Percentiles rank a stretch among this genome's conserved stretches.
These are phyloP conservation scores for Penstemon davidsonii DNA, from an alignment of 257 asterid genomes.

Conservation along the genomic window DNA sequence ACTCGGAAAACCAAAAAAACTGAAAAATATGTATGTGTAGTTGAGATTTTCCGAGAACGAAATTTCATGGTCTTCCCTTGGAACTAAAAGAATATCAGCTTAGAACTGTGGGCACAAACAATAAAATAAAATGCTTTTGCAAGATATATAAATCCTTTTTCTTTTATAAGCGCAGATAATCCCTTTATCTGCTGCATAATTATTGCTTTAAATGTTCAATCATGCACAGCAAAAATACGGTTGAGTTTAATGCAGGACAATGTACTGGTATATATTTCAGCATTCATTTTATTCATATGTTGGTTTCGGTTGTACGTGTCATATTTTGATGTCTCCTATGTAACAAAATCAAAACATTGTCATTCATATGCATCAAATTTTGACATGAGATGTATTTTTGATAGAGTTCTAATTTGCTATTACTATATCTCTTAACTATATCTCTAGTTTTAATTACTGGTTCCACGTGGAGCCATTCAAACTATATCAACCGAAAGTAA, in stretches of 20 bases:
- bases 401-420: neutral
- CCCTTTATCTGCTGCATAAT: slow-evolving; percentile 17
- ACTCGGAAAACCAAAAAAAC: too few relatives aligned
- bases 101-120: neutral
- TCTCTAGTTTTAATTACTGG: neutral
- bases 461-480: slow-evolving; percentile 28
- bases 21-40: too few relatives aligned
- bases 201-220: slow-evolving; percentile 32
- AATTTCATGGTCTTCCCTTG: too few relatives aligned
- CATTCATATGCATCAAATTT: slow-evolving; percentile 4
- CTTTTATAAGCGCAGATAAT: neutral
- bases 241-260: slow-evolving; percentile 8
- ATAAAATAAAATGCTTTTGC: neutral
- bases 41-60: too few relatives aligned
- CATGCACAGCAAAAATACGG: slow-evolving; percentile 24
- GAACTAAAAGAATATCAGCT: neutral
- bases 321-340: neutral
- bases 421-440: neutral
- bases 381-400: neutral
- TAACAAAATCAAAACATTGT: neutral
- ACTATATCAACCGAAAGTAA: slow-evolving; percentile 50
- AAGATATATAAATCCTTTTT: neutral
- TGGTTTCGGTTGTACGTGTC: neutral
- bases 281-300: slow-evolving; percentile 10
- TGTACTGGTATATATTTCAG: neutral